Evolutionary conservation across 306 rosid genomes (phyloP).

Genomic region (Trifolium dubium): DNA sequence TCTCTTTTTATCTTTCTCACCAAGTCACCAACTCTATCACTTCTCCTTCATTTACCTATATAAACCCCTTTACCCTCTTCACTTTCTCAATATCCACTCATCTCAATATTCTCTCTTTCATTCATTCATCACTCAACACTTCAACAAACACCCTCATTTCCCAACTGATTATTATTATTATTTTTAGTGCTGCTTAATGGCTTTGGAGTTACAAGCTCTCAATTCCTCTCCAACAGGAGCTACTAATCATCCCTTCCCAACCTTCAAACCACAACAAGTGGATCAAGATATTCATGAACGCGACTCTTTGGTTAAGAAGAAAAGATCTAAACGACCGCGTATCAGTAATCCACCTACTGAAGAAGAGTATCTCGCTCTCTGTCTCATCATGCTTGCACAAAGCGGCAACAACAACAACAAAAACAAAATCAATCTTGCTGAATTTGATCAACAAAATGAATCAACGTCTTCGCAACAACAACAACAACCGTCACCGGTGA

Average conservation of each 20-base stretch:
- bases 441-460: neutral
- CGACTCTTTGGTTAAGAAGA: conserved; percentile 74
- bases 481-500: conserved; percentile 40
- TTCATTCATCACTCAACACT: conserved; percentile 21
- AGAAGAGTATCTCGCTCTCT: conserved; percentile 93
- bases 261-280: neutral
- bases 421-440: neutral
- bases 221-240: conserved; percentile 71
- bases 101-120: neutral
- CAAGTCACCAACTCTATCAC: conserved; percentile 40
- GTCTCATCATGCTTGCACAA: conserved; percentile 94
- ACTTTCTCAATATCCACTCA: conserved; percentile 7
- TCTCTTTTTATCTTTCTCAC: conserved; percentile 21
- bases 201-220: conserved; percentile 72
- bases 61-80: conserved; percentile 8
- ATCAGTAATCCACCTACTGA: conserved; percentile 54
- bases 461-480: neutral
- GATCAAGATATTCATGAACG: conserved; percentile 36
- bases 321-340: conserved; percentile 73
- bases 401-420: conserved; percentile 39
- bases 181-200: conserved; percentile 67
- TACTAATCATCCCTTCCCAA: conserved; percentile 40
- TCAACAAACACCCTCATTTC: neutral
- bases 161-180: neutral
- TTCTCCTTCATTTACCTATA: neutral